A percentile compares a stretch with the other conserved stretches of the same genome.
Conservation (phyloP, 192 early-diverging fungal genomes). For the Rhizophagus prolifer region DNA sequence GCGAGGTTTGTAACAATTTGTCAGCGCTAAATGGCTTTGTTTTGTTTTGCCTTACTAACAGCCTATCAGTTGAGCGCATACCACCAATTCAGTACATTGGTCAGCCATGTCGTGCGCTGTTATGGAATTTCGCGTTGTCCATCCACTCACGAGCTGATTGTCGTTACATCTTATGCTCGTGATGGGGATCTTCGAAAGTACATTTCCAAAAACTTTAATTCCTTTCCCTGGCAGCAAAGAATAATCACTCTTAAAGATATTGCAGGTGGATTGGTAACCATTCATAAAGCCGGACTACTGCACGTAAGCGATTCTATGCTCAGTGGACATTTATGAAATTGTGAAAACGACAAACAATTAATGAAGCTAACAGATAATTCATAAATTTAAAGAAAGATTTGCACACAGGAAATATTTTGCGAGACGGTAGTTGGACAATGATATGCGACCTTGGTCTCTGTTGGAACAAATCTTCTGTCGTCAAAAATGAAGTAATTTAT, state of each 20-base stretch:
- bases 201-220: not conserved
- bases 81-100: not conserved
- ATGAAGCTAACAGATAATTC: too few relatives aligned
- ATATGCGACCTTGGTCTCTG: conserved; percentile 8
- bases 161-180: not conserved
- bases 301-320: not conserved
- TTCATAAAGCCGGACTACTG: conserved; percentile 12
- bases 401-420: conserved; percentile 1
- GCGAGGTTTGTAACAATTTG: not conserved
- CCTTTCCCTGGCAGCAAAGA: not conserved
- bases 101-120: not conserved
- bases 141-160: not conserved
- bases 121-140: not conserved
- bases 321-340: too few relatives aligned
- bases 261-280: not conserved
- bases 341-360: too few relatives aligned
- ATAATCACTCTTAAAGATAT: not conserved
- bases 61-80: conserved; percentile 1
- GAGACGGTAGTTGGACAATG: conserved; percentile 1
- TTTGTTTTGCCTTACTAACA: not conserved
- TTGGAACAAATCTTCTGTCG: not conserved
- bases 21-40: not conserved
- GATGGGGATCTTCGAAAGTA: conserved; percentile 7
- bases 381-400: conserved; percentile 1
- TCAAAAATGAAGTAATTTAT: not conserved